phyloP scores from a whole-genome alignment of 1,139 yeast genomes.

The Wickerhamomyces sp. region DNA sequence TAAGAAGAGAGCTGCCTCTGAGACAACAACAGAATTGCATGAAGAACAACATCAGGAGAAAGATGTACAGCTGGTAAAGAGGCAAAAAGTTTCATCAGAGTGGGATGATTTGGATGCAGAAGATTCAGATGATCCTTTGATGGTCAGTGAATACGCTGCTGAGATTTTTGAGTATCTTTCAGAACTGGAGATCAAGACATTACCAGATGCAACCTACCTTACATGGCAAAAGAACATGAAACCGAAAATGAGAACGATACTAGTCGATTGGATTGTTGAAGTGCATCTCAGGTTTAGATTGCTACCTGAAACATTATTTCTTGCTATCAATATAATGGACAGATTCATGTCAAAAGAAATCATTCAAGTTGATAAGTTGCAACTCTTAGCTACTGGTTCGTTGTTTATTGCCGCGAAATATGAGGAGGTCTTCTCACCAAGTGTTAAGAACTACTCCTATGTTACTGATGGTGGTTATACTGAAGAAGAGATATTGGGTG shows the following conservation, averaged over 20 bases:
- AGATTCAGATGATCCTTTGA: slow-evolving; percentile 79
- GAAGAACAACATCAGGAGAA: background rate
- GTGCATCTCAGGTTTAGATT: slow-evolving; percentile 83
- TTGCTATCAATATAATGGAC: slow-evolving; percentile 87
- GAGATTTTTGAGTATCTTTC: slow-evolving; percentile 80
- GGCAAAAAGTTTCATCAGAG: slow-evolving; percentile 12
- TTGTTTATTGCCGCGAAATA: slow-evolving; percentile 90
- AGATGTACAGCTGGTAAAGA: slow-evolving; percentile 11
- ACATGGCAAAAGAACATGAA: slow-evolving; percentile 60
- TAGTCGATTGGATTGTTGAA: slow-evolving; percentile 93
- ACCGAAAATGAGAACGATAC: slow-evolving; percentile 82
- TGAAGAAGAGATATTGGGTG: slow-evolving; percentile 79
- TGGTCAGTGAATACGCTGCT: slow-evolving; percentile 85
- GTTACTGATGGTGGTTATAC: slow-evolving; percentile 82
- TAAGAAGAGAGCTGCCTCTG: slow-evolving; percentile 15
- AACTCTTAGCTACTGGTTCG: slow-evolving; percentile 84
- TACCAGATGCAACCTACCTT: slow-evolving; percentile 72
- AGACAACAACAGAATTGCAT: slow-evolving; percentile 4
- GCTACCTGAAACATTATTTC: slow-evolving; percentile 81
- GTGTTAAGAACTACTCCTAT: slow-evolving; percentile 82
- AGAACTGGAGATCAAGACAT: slow-evolving; percentile 61
- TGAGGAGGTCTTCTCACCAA: slow-evolving; percentile 92
- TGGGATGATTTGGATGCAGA: slow-evolving; percentile 78
- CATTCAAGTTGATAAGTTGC: slow-evolving; percentile 78
- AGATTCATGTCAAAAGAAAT: slow-evolving; percentile 75